Base-by-base conservation (phyloP, 179 eudicot genomes). In the Pouteria campechiana region DNA sequence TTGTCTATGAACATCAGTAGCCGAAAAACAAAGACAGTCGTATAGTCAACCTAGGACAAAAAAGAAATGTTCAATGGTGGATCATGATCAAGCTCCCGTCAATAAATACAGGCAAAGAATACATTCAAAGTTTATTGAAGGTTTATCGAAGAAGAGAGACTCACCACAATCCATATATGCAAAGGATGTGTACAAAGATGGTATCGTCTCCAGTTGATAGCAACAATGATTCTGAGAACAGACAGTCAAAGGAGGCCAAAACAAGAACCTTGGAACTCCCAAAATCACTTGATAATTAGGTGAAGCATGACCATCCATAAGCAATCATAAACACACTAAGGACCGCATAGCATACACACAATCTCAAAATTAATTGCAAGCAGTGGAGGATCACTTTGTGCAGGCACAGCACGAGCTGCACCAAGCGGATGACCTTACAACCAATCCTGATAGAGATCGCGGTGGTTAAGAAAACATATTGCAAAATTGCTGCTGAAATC, bases 111-210 rank as follows among this genome's bases (percentile, higher is more conserved):
- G 54, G 21, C 27, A 38, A 37, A 31, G 14, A 17, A 43, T 5
- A 32, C 39, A n/a, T 21, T 2, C n/a, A n/a, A n/a, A n/a, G n/a
- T n/a, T n/a, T n/a, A n/a, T n/a, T n/a, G n/a, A n/a, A n/a, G n/a
- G n/a, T n/a, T 4, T 10, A 22, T 17, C 25, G 6, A 17, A 29
- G 12, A 11, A 24, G 19, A 11, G 58, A 52, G 46, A 64, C 94
- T 24, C 61, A 90, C 98, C 96, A 90, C 98, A 29, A 74, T 90
- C 98, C 98, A 90, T 61, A 79, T 67, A 59, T 90, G 98, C 82
- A 86, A 48, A 28, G 96, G 98, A 54, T 86, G 59, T 52, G 67
- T 63, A 62, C 98, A 90, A 9, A 64, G 69, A 75, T 73, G 82
- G 57, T 82, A 90, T 11, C 79, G 74, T 37, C 67, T 70, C 98